Base-by-base conservation (phyloP, 768 basidiomycete species). In the Phylloporus sp. region DNA sequence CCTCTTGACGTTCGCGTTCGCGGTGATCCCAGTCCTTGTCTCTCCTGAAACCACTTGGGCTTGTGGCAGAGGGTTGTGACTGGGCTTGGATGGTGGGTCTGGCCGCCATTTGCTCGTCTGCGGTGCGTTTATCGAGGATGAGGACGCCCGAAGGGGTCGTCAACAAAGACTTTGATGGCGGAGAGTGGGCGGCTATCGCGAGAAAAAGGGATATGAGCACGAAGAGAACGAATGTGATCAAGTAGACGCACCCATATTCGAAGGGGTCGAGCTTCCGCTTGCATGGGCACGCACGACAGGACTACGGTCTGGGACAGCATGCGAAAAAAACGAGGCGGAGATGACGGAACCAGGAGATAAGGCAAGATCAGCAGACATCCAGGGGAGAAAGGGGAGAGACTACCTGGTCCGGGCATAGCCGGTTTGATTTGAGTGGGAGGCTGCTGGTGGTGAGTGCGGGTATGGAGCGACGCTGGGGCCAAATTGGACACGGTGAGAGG, bases 361-460 rank as follows among this genome's bases (percentile, higher is more conserved):
- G 34, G 28, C 4, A 9, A 1, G 54, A 53, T 64, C 20, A 61
- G 56, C 24, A 49, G 4, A 15, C 0, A 24, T 18, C n/a, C 1
- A 6, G 13, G 27, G 41, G 10, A 29, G 43, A 27, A 6, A 41
- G 47, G 11, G 28, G 41, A 18, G 41, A 45, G 26, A 50, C 42
- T 57, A 67, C 65, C 65, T 66, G 63, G 46, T 49, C 65, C 65
- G 61, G 65, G 56, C 63, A 66, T 67, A 65, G 56, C 65, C 65
- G 65, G 47, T 63, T 66, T 66, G 60, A 65, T 61, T 42, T 60
- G 65, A 32, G 60, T n/a, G 18, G 62, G 57, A 43, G 54, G 54
- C 20, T 58, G 65, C 50, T 67, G 65, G 55, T 61, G 62, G 55
- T 63, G 65, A 41, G 57, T 47, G 53, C 66, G 61, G 41, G 56